Evolutionary conservation across 352 stramenopile species (phyloP), one percentile per base, ranked within the genome.

Genomic region (Globisporangium middletonii): DNA sequence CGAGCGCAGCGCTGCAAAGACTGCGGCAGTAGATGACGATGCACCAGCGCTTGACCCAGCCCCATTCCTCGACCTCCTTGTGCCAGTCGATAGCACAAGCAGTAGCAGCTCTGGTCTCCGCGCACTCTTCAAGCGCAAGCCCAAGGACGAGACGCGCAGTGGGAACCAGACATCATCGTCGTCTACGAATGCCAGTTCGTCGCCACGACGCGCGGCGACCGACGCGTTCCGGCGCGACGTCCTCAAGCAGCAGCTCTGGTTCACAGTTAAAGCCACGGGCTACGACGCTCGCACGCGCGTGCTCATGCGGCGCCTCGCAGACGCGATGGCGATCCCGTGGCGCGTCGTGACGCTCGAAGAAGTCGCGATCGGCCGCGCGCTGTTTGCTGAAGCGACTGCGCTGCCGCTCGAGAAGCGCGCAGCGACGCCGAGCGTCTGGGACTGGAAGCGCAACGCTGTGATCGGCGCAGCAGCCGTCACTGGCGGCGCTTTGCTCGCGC

Each of bases 371-470:
- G 84, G 80, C 7, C 79, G 83, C 47, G 62, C 79, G 13, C 57
- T 94, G 23, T 92, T 78, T 27, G 82, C 83, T 0, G 84, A 94
- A 53, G 84, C 83, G 0, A 89, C 67, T 1, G 76, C 77, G 1
- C 89, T 92, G 77, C 78, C 79, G 19, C 68, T 85, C 35, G 75
- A 89, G 23, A 90, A 92, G 50, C 57, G 70, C 1, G 65, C 61
- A 1, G 72, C 72, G 0, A 87, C 87, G 49, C 71, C 65, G 3
- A 87, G 72, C 27, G 53, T 88, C 8, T 83, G 74, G 67, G 83
- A 94, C 64, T 92, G 80, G 84, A 92, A 89, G 65, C 75, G 84
- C 13, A 92, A 94, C 53, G 73, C 63, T 0, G 70, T 63, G 2
- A 94, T 94, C 57, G 84, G 82, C 5, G 79, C 72, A 0, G 84